Conservation (phyloP, 164 flowering plant genomes). For the Houttuynia cordata region DNA sequence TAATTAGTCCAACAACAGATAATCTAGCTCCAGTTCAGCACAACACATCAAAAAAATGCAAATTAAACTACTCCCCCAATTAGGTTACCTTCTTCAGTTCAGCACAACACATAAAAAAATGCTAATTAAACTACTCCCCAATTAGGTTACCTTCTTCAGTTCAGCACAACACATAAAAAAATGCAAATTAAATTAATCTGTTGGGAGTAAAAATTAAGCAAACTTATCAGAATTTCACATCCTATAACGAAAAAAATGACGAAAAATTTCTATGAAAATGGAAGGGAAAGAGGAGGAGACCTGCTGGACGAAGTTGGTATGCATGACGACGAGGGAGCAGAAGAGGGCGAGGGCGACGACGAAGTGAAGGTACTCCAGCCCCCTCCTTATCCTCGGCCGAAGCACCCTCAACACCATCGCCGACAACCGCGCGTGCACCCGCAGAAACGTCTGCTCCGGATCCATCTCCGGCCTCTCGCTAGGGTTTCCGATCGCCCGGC, state of each 20-base stretch:
- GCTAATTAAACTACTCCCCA: too few relatives aligned
- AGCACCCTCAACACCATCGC: conserved; percentile 46
- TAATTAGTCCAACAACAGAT: too few relatives aligned
- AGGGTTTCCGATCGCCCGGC: background rate
- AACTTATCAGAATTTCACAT: background rate
- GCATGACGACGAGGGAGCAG: conserved; percentile 80
- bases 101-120: too few relatives aligned
- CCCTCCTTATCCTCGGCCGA: conserved; percentile 53
- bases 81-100: too few relatives aligned
- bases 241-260: background rate
- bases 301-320: conserved; percentile 95
- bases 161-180: too few relatives aligned
- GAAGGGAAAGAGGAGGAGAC: conserved; percentile 6
- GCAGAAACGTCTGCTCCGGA: conserved; percentile 90
- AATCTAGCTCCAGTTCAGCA: too few relatives aligned
- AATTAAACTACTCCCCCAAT: too few relatives aligned
- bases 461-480: conserved; percentile 46
- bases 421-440: conserved; percentile 72
- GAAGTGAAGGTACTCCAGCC: conserved; percentile 61
- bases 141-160: too few relatives aligned
- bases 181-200: too few relatives aligned
- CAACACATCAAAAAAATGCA: too few relatives aligned
- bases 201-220: too few relatives aligned
- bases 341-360: conserved; percentile 60
- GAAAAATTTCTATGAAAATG: background rate